These are phyloP conservation scores for Fusarium dimerum DNA, from an alignment of 2,329 filamentous ascomycete genomes.

Conservation along the genomic window DNA sequence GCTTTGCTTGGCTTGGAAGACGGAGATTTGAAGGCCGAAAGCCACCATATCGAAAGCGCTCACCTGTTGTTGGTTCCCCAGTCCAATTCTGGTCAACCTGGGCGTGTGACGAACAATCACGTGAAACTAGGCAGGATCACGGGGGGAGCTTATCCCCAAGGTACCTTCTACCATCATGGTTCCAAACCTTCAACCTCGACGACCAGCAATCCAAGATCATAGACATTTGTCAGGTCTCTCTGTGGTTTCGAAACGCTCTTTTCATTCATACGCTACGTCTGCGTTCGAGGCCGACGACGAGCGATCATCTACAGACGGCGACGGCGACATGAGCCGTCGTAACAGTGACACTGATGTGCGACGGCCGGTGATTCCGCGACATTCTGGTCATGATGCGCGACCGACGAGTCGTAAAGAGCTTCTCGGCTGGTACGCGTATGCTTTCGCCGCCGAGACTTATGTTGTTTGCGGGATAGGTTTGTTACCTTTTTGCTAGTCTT, in stretches of 20 bases:
- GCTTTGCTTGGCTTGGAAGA: neutral
- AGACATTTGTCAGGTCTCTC: constrained; percentile 52
- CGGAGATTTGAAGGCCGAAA: neutral
- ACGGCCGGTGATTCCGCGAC: constrained; percentile 50
- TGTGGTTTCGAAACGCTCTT: constrained; percentile 55
- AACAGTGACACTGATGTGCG: constrained; percentile 40
- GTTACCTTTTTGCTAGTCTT: constrained; percentile 31
- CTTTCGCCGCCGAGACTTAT: constrained; percentile 95
- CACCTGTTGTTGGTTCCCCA: constrained; percentile 2
- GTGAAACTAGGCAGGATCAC: constrained; percentile 27
- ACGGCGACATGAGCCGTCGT: constrained; percentile 37
- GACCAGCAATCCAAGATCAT: constrained; percentile 42
- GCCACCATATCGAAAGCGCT: constrained; percentile 2
- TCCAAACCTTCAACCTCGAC: constrained; percentile 34
- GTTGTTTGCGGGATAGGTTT: constrained; percentile 78
- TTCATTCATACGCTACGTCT: constrained; percentile 58
- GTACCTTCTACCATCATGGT: constrained; percentile 17
- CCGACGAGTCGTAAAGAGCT: constrained; percentile 86
- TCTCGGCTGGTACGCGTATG: constrained; percentile 92
- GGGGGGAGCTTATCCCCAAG: constrained; percentile 9
- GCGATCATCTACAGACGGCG: constrained; percentile 48
- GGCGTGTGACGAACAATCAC: constrained; percentile 30
- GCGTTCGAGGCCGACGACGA: constrained; percentile 73
- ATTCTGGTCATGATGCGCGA: constrained; percentile 83
- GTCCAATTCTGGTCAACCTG: neutral